A percentile compares a stretch with the other conserved stretches of the same genome.
Evolutionary conservation across 139 green algal genomes (phyloP).

Genomic region (Volvox africanus): DNA sequence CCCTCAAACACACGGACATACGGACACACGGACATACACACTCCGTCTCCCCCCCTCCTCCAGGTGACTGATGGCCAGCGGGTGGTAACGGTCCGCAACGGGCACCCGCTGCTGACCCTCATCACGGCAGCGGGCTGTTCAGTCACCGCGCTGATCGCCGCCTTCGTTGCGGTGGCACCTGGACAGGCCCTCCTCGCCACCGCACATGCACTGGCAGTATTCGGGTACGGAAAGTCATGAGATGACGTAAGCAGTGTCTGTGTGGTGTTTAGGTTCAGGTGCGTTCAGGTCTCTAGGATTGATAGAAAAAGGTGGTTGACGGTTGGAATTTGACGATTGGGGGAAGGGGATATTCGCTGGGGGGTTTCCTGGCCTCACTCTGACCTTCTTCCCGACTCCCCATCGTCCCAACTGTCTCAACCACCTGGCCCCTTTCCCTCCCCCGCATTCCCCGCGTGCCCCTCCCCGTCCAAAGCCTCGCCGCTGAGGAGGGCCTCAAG

Average conservation of each 20-base stretch:
- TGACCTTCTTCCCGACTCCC: neutral
- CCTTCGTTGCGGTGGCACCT: constrained; percentile 71
- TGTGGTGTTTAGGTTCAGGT: too few species aligned
- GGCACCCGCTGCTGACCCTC: constrained; percentile 72
- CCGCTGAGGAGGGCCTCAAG: constrained; percentile 45
- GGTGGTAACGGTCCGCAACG: constrained; percentile 71
- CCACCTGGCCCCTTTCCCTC: neutral
- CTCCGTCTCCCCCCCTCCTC: too few species aligned
- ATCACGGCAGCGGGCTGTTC: constrained; percentile 86
- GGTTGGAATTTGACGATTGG: neutral
- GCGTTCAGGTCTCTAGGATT: too few species aligned
- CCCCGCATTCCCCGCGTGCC: neutral
- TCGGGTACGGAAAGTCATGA: constrained; percentile 67
- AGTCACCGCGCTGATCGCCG: constrained; percentile 84
- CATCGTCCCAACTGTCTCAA: too few species aligned
- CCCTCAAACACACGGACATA: too few species aligned
- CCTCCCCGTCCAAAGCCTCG: constrained; percentile 44
- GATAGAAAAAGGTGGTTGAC: too few species aligned
- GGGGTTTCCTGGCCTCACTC: too few species aligned
- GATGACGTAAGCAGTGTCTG: too few species aligned
- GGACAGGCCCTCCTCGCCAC: constrained; percentile 70
- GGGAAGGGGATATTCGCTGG: neutral
- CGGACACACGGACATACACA: too few species aligned
- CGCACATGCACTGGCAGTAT: constrained; percentile 76
- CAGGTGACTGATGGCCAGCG: constrained; percentile 51